Evolutionary conservation across 768 basidiomycete species (phyloP).

Genomic region (Psilocybe cyanescens): DNA sequence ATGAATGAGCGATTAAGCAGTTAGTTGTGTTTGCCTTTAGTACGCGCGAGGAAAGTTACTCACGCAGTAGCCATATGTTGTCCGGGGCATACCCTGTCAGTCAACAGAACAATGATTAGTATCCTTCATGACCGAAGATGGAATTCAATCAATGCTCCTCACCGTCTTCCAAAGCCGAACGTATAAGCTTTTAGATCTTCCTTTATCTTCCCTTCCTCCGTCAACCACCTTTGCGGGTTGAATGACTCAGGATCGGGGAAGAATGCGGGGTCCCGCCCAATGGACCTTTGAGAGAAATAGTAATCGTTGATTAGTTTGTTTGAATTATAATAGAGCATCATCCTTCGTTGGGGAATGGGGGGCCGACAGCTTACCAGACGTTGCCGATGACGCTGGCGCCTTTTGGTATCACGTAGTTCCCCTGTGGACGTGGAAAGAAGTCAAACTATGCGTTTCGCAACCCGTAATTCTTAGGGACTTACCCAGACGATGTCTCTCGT

Average conservation of each 20-base stretch:
- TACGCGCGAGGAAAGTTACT: conserved; percentile 7
- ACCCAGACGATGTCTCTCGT: conserved; percentile 70
- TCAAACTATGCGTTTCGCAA: neutral
- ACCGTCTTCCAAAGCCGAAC: conserved; percentile 61
- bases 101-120: neutral
- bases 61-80: conserved; percentile 58
- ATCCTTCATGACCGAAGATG: neutral
- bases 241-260: conserved; percentile 66
- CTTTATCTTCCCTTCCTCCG: conserved; percentile 43
- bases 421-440: conserved; percentile 25
- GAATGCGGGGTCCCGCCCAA: conserved; percentile 58
- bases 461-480: conserved; percentile 5
- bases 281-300: conserved; percentile 31
- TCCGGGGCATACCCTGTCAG: conserved; percentile 63
- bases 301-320: conserved; percentile 21
- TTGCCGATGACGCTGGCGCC: conserved; percentile 65
- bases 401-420: conserved; percentile 54
- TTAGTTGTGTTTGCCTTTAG: neutral
- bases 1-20: neutral
- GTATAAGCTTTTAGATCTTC: conserved; percentile 56
- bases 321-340: too few relatives aligned
- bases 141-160: neutral
- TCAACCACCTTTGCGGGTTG: conserved; percentile 62
- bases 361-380: conserved; percentile 41
- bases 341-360: too few relatives aligned